Percentiles rank a stretch among this genome's conserved stretches.
These are phyloP conservation scores for Nannochloris sp. DNA, from an alignment of 139 green algal species.

Conservation along the genomic window DNA sequence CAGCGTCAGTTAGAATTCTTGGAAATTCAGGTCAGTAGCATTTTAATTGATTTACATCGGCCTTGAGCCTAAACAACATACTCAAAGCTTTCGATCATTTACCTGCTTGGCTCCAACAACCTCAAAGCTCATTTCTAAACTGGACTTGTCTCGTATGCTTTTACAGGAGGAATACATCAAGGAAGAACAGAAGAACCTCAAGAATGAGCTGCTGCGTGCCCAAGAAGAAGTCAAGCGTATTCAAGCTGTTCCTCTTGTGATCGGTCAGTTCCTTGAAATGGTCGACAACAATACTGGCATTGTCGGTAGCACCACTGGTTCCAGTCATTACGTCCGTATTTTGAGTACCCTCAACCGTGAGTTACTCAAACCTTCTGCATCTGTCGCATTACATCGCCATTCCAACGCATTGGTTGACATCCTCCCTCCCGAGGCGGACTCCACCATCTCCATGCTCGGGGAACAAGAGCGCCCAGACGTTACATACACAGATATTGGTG, in stretches of 20 bases:
- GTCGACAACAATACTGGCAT: slow-evolving; percentile 93
- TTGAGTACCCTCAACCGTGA: slow-evolving; percentile 95
- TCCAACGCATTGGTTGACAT: slow-evolving; percentile 98
- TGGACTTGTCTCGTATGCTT: neutral
- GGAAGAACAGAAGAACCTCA: slow-evolving; percentile 97
- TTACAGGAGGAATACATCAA: slow-evolving; percentile 98
- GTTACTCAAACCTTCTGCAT: slow-evolving; percentile 90
- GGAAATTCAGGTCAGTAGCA: slow-evolving; percentile 81
- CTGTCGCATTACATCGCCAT: slow-evolving; percentile 94
- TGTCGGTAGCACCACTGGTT: slow-evolving; percentile 93
- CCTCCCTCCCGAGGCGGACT: slow-evolving; percentile 96
- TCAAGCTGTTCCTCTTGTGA: slow-evolving; percentile 88
- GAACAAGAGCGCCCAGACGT: slow-evolving; percentile 91
- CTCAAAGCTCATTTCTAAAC: neutral
- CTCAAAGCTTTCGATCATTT: neutral
- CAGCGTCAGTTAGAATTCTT: slow-evolving; percentile 95
- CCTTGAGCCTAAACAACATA: no score
- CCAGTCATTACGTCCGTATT: slow-evolving; percentile 80
- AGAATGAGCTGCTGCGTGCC: slow-evolving; percentile 93
- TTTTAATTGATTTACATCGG: neutral
- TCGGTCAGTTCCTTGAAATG: slow-evolving; percentile 99
- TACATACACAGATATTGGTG: slow-evolving; percentile 95
- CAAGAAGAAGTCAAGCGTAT: slow-evolving; percentile 78
- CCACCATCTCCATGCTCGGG: slow-evolving; percentile 87
- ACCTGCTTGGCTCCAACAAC: neutral